Base-by-base conservation (phyloP, 306 rosid species). In the Dalbergia oliveri region DNA sequence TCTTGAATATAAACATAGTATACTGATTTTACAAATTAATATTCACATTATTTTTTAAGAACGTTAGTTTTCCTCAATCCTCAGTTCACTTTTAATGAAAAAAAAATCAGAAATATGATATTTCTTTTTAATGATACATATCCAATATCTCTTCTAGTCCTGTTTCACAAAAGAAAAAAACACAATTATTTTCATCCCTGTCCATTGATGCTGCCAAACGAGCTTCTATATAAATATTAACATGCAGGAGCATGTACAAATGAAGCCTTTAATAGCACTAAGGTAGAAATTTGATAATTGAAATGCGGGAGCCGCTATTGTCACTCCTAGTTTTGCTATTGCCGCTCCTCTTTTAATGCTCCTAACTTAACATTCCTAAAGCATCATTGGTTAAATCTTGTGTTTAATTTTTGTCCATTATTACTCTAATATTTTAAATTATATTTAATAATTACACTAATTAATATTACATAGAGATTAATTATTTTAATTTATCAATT, bases 191-290 rank as follows among this genome's bases (percentile, higher is more conserved):
- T 41, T 79, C 64, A 21, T 62, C 45, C 23, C 45, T 13, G 66
- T 62, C 78, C 37, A 50, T 50, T 50, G 21, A 63, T 26, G 74
- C 49, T 53, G 15, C 79, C 72, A 72, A 72, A 51, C 1, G 11
- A 70, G 75, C 58, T 68, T 41, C 54, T 11, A 2, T 45, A 19
- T 3, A 11, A n/a, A 26, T 11, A 13, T 61, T 68, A 78, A 79
- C 61, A 54, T 57, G 14, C 18, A 34, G 41, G 13, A 70, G 72
- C 47, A 50, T 47, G 18, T 33, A 59, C 31, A n/a, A 77, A 54
- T 3, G 47, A 66, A 77, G 34, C 66, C 56, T 39, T 62, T 50
- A 62, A 7, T 33, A 13, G 57, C 12, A 34, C 10, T 19, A 14
- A 76, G 64, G 18, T 37, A 3, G 66, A 39, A 77, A 53, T 77